These are phyloP conservation scores for Ascoidea asiatica DNA, from an alignment of 805 yeast genomes.

Conservation along the genomic window DNA sequence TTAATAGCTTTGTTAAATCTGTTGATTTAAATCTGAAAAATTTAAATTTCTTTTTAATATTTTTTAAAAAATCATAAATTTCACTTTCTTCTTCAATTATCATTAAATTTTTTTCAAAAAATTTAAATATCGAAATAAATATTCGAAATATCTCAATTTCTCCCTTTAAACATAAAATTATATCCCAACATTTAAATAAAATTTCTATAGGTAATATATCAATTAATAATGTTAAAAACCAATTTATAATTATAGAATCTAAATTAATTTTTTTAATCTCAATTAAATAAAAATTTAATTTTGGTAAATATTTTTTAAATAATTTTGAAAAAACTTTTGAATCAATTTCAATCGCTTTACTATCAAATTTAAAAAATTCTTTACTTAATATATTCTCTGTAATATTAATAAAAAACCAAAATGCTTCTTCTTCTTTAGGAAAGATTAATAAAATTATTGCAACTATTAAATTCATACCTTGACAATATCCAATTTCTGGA, in stretches of 20 bases:
- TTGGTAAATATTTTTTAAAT: conserved; percentile 26
- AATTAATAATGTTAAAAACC: conserved; percentile 44
- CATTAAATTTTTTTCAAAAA: conserved; percentile 21
- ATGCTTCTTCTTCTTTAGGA: conserved; percentile 35
- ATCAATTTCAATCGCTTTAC: conserved; percentile 25
- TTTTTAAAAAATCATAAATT: conserved; percentile 22
- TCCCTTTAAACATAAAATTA: conserved; percentile 26
- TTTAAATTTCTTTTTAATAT: conserved; percentile 13
- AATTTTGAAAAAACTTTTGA: conserved; percentile 22
- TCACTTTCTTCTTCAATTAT: conserved; percentile 16
- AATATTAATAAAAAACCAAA: conserved; percentile 37
- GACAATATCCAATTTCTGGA: conserved; percentile 40
- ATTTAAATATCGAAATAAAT: conserved; percentile 23
- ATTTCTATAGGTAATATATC: conserved; percentile 37
- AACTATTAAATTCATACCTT: conserved; percentile 48
- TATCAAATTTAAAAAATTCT: conserved; percentile 24
- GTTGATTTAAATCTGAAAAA: background rate
- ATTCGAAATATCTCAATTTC: conserved; percentile 22
- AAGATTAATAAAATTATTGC: conserved; percentile 33
- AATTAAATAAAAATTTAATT: conserved; percentile 23
- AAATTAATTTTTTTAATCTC: conserved; percentile 24
- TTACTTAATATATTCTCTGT: conserved; percentile 34
- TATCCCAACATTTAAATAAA: conserved; percentile 39
- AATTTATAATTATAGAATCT: conserved; percentile 36
- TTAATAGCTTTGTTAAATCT: background rate